phyloP scores from a whole-genome alignment of 768 basidiomycete genomes.

The Russula griseocarnosa region DNA sequence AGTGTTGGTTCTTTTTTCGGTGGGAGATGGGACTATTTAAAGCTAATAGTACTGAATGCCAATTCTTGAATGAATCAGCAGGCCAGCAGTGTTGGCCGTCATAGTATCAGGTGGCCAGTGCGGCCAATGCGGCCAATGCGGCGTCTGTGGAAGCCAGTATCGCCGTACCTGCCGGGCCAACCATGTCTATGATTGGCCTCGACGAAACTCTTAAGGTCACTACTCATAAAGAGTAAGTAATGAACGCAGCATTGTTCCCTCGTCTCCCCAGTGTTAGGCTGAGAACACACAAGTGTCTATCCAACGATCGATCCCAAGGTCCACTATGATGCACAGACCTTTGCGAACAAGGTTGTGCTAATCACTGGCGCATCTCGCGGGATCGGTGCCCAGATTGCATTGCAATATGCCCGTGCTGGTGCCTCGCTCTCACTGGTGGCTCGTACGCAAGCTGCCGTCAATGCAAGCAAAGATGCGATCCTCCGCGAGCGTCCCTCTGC shows the following conservation, averaged over 20 bases:
- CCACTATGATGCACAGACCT: constrained; percentile 16
- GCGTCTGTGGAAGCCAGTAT: too few species aligned
- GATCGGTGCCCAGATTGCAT: constrained; percentile 28
- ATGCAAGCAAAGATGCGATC: constrained; percentile 2
- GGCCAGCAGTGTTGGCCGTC: too few species aligned
- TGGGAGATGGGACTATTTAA: too few species aligned
- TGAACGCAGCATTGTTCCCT: too few species aligned
- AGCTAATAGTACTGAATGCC: too few species aligned
- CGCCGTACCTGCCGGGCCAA: background rate
- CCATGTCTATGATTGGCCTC: background rate
- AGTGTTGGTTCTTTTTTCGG: too few species aligned
- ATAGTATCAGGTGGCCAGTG: too few species aligned
- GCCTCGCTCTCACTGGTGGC: constrained; percentile 24
- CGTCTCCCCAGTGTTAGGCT: background rate
- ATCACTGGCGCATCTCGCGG: constrained; percentile 31
- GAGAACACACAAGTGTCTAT: constrained; percentile 8
- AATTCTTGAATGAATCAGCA: too few species aligned
- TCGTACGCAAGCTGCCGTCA: constrained; percentile 12
- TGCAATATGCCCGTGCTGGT: constrained; percentile 26
- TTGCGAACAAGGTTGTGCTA: constrained; percentile 24
- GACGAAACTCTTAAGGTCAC: constrained; percentile 15
- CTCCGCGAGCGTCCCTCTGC: constrained; percentile 2
- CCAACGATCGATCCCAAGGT: constrained; percentile 5
- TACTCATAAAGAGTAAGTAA: background rate
- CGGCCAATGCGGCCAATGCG: too few species aligned